Conservation (phyloP, 192 early-diverging fungal species). For the Coemansia sp. region DNA sequence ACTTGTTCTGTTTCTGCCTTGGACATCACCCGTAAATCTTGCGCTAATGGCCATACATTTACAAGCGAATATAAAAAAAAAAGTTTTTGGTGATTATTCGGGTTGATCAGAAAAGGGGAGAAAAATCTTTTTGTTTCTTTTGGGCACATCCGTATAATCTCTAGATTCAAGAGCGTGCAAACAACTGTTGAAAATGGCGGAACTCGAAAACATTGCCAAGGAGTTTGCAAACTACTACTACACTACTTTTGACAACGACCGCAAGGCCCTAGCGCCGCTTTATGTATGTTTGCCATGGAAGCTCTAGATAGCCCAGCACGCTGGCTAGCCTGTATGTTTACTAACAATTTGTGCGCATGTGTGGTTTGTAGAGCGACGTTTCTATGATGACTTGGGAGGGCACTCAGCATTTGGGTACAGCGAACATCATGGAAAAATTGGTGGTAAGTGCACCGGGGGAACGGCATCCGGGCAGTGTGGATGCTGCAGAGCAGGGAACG, state of each 20-base stretch:
- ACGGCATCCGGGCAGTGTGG: neutral
- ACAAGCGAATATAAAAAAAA: too few relatives aligned
- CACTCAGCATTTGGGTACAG: slow-evolving; percentile 57
- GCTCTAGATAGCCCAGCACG: neutral
- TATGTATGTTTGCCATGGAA: slow-evolving; percentile 59
- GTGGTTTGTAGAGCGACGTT: slow-evolving; percentile 61
- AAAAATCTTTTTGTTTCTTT: too few relatives aligned
- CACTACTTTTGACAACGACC: slow-evolving; percentile 74
- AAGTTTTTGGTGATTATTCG: too few relatives aligned
- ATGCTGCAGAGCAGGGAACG: neutral
- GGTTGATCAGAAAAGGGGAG: too few relatives aligned
- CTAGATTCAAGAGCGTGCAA: too few relatives aligned
- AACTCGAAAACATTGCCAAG: slow-evolving; percentile 56
- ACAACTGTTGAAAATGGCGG: slow-evolving; percentile 3
- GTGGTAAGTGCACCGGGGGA: slow-evolving; percentile 48
- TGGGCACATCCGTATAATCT: too few relatives aligned
- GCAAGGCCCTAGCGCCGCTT: slow-evolving; percentile 61
- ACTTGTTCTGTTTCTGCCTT: too few relatives aligned
- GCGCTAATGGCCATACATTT: too few relatives aligned
- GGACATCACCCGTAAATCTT: too few relatives aligned
- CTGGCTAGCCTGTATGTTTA: neutral
- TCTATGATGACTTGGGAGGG: slow-evolving; percentile 92
- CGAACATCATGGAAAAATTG: slow-evolving; percentile 75
- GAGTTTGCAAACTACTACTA: slow-evolving; percentile 88
- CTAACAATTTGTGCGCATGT: neutral